phyloP scores from a whole-genome alignment of 176 grass and related monocot genomes.

The Aechmea fasciata region DNA sequence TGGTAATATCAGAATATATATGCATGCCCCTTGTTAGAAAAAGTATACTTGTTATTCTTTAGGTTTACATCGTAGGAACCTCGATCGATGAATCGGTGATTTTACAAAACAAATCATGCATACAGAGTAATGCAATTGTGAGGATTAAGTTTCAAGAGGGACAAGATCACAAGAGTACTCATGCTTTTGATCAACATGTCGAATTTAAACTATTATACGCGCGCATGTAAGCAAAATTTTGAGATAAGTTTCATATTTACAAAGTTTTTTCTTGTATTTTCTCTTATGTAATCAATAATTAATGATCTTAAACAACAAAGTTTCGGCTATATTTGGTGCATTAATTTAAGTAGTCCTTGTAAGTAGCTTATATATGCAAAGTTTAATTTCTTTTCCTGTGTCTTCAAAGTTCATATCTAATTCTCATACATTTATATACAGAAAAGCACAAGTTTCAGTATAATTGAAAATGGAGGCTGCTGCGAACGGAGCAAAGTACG shows the following conservation, averaged over 20 bases:
- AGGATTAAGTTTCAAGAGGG: conserved; percentile 1
- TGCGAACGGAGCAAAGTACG: conserved; percentile 38
- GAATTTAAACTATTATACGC: no score
- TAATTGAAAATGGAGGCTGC: conserved; percentile 27
- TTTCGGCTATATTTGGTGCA: no score
- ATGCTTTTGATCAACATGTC: neutral
- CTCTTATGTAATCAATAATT: no score
- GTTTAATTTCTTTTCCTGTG: conserved; percentile 7
- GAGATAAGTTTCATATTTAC: no score
- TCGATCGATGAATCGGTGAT: neutral
- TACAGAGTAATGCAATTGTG: conserved; percentile 2
- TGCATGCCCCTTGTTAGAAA: no score
- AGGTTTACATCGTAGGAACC: no score
- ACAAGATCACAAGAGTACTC: neutral
- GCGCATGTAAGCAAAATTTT: no score
- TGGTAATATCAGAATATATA: conserved; percentile 19
- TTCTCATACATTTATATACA: neutral
- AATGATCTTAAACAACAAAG: no score
- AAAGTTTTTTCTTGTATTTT: no score
- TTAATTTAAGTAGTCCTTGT: neutral
- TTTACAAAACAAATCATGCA: neutral
- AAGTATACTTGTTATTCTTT: no score
- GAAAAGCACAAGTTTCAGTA: conserved; percentile 9
- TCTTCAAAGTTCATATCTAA: conserved; percentile 4
- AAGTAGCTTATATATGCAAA: neutral